Evolutionary conservation across 2,329 filamentous ascomycete genomes (phyloP).

Genomic region (Biscogniauxia mediterranea): DNA sequence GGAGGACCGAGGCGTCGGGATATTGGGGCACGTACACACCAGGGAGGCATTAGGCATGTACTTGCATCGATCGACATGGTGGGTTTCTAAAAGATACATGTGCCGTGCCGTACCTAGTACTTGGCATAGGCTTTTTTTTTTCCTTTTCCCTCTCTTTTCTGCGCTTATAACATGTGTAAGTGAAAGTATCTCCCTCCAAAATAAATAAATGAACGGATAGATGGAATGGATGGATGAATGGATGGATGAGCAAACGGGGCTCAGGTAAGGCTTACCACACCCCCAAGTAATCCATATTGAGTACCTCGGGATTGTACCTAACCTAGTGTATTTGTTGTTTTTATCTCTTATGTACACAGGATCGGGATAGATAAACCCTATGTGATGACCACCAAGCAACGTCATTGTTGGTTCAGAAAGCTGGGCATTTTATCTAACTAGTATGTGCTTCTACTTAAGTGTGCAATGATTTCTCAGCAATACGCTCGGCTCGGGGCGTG

Average conservation of each 20-base stretch:
- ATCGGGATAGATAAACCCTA: background rate
- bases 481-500: background rate
- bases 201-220: background rate
- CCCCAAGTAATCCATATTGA: background rate
- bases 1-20: constrained; percentile 4
- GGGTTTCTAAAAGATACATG: too few relatives aligned
- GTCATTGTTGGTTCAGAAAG: background rate
- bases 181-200: background rate
- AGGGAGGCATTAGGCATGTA: too few relatives aligned
- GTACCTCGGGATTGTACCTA: background rate
- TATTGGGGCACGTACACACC: background rate
- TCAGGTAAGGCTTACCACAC: constrained; percentile 1
- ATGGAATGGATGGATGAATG: background rate
- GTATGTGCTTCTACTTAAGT: background rate
- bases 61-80: too few relatives aligned
- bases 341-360: background rate
- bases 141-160: too few relatives aligned
- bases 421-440: background rate
- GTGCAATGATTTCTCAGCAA: background rate
- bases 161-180: too few relatives aligned
- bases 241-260: background rate
- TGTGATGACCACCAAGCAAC: background rate
- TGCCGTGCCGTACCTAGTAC: background rate
- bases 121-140: background rate
- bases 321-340: too few relatives aligned